Evolutionary conservation across 2,329 filamentous ascomycete genomes (phyloP), one percentile per base, ranked within the genome.

Genomic region (Aureobasidium uvarum): DNA sequence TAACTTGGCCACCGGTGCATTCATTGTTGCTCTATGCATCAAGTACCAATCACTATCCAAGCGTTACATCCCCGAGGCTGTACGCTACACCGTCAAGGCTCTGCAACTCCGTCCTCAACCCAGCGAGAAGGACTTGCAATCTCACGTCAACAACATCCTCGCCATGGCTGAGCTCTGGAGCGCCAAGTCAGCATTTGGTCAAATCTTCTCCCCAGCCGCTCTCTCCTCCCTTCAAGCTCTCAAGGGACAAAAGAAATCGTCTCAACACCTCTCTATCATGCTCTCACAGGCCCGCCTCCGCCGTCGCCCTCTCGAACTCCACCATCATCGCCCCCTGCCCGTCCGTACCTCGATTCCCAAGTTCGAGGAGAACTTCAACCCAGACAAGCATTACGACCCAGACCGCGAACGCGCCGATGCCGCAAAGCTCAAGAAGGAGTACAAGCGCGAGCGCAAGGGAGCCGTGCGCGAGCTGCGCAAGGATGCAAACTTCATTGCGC

Each of bases 361-460:
- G 77, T 99, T 98, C 80, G 95, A 98, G 80, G 94, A 97, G 75
- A 84, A 86, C 66, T 99, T 92, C 84, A 95, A 96, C 77, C 95
- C 95, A 3, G 87, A 90, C 80, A 94, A 92, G 80, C 95, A 98
- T 84, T 98, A 99, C 85, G 96, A 99, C 75, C 92, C 92, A 0
- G 90, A 99, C 78, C 89, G 88, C 70, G 92, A 96, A 78, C 90
- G 95, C 39, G 89, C 91, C 25, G 92, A 97, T 74, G 79, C 90
- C 68, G 88, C 88, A 74, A 95, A 93, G 77, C 84, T 99, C 74
- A 88, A 88, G 80, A 88, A 88, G 68, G 94, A 98, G 81, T 91
- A 93, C 85, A 96, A 96, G 86, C 87, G 90, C 74, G 95, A 99
- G 84, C 86, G 87, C 77, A 99, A 99, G 85, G 94, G 93, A 1